These are phyloP conservation scores for Penicillium italicum DNA, from an alignment of 2,329 filamentous ascomycete genomes.

Conservation along the genomic window DNA sequence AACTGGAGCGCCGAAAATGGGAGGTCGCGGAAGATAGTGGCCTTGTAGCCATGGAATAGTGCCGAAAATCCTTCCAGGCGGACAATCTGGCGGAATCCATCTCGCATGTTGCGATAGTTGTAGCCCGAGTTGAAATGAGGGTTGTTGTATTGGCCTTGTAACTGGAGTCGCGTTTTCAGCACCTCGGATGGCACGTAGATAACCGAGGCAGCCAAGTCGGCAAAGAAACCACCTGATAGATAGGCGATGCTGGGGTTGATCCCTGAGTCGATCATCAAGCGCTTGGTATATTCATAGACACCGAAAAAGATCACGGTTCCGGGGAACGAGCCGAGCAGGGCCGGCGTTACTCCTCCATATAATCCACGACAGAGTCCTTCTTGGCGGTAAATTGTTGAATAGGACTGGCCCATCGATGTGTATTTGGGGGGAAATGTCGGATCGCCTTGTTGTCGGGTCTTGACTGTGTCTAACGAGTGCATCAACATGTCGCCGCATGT, in stretches of 20 bases:
- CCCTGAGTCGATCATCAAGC: constrained; percentile 78
- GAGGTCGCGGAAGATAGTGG: constrained; percentile 87
- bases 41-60: constrained; percentile 95
- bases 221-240: constrained; percentile 81
- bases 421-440: constrained; percentile 91
- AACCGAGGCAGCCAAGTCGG: constrained; percentile 85
- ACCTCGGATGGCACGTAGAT: constrained; percentile 97
- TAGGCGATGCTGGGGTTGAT: constrained; percentile 81
- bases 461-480: constrained; percentile 98
- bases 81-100: constrained; percentile 82
- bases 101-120: constrained; percentile 82
- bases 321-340: constrained; percentile 85
- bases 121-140: constrained; percentile 91
- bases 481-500: constrained; percentile 95
- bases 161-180: constrained; percentile 90
- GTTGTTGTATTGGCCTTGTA: constrained; percentile 94
- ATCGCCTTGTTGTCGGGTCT: constrained; percentile 95
- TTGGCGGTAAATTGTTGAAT: constrained; percentile 87
- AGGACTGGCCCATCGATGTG: constrained; percentile 82
- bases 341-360: constrained; percentile 90
- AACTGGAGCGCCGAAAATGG: constrained; percentile 97
- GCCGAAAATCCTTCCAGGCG: constrained; percentile 77
- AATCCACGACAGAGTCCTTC: constrained; percentile 82
- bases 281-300: constrained; percentile 92
- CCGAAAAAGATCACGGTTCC: constrained; percentile 96